A percentile compares a stretch with the other conserved stretches of the same genome.
phyloP scores from a whole-genome alignment of 805 yeast species.

The Saturnispora sekii region DNA sequence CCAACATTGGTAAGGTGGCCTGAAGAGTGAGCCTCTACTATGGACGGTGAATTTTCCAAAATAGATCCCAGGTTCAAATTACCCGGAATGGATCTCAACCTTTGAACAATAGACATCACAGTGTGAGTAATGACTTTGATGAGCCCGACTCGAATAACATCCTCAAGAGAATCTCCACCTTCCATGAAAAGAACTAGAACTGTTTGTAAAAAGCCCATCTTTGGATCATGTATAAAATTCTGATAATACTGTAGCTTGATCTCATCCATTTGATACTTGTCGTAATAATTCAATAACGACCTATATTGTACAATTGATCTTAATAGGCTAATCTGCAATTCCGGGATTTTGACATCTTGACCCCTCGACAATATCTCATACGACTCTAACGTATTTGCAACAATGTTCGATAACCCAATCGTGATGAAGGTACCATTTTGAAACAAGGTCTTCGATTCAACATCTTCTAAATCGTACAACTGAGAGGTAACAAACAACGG shows the following conservation, averaged over 20 bases:
- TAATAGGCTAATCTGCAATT: constrained; percentile 24
- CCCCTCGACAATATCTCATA: constrained; percentile 47
- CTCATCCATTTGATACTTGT: constrained; percentile 8
- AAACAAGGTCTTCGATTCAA: constrained; percentile 10
- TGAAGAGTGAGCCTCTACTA: constrained; percentile 5
- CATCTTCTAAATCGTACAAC: neutral
- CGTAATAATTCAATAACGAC: constrained; percentile 20
- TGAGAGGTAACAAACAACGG: constrained; percentile 3
- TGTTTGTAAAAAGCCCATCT: constrained; percentile 32
- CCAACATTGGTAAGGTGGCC: constrained; percentile 3
- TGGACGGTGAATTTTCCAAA: constrained; percentile 4
- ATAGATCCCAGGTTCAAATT: constrained; percentile 19
- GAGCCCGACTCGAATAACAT: constrained; percentile 22
- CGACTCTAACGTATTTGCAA: constrained; percentile 46
- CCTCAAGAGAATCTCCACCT: constrained; percentile 34
- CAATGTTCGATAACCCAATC: constrained; percentile 18
- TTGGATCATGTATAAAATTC: constrained; percentile 21
- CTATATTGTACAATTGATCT: constrained; percentile 36
- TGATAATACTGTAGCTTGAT: constrained; percentile 13
- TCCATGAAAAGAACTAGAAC: constrained; percentile 32
- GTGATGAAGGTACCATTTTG: constrained; percentile 13
- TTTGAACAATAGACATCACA: constrained; percentile 16
- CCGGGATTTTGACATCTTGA: constrained; percentile 8
- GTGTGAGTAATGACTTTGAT: constrained; percentile 18
- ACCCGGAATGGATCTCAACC: constrained; percentile 10